Base-by-base conservation (phyloP, 129 eudicot genomes). In the Silybum marianum region DNA sequence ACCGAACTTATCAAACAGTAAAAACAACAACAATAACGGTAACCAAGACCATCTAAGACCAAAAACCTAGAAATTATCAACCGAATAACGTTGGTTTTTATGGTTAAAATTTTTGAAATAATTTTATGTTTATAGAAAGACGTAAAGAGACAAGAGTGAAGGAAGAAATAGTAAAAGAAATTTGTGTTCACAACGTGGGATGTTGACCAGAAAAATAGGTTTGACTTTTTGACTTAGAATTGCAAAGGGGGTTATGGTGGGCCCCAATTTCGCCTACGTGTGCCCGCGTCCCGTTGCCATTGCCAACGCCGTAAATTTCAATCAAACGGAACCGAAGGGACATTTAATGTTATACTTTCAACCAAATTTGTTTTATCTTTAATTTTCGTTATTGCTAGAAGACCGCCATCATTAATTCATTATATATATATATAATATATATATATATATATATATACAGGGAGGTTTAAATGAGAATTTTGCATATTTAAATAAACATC, bases 271-370 rank as follows among this genome's bases (percentile, higher is more conserved):
- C 18, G 7, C 7, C 13, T 60, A 82, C 86, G 82, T 76, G 82
- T 76, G 19, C 9, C 67, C 86, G 38, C 34, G 73, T 39, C 77
- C 72, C 51, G 21, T 7, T 51, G 65, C 81, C 81, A 51, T 7
- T 51, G 65, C 81, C 81, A 51, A 82, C 81, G 72, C 85, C 85
- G 72, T 78, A 70, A 70, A 48, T 38, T 36, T 76, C 86, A 70
- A 70, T 73, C 7, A 70, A 71, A 76, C 2, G n/a, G 82, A 60
- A 76, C 2, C 25, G 82, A 60, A 82, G 38, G 22, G 73, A n/a
- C 44, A 3, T 21, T 24, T 28, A 51, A 14, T 18, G 30, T 18
- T 16, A 19, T 18, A 54, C 65, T 60, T 23, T 58, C 83, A 51
- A 79, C 83, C 60, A 16, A 72, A 51, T 21, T 34, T 40, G 23